These are phyloP conservation scores for Tricholoma flavovirens DNA, from an alignment of 768 basidiomycete species.

Conservation along the genomic window DNA sequence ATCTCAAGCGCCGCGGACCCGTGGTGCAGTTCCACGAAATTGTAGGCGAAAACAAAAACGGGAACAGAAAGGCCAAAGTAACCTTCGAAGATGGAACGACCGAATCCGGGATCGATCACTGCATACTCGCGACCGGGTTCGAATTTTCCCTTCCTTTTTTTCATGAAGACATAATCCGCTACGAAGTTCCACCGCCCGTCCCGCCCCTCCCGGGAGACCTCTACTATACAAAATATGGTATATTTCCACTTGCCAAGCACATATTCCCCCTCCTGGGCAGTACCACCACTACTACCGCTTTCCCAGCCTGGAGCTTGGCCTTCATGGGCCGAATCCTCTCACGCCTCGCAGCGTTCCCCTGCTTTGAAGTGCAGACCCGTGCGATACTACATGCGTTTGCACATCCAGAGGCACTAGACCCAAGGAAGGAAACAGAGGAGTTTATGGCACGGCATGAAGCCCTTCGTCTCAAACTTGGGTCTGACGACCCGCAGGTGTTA, in stretches of 20 bases:
- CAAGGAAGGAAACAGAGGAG: conserved; percentile 35
- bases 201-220: conserved; percentile 47
- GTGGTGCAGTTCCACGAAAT: conserved; percentile 33
- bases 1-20: conserved; percentile 37
- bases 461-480: conserved; percentile 27
- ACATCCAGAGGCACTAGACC: conserved; percentile 44
- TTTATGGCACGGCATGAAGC: conserved; percentile 44
- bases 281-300: conserved; percentile 5
- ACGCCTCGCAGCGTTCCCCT: conserved; percentile 64
- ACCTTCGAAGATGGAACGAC: conserved; percentile 53
- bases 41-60: too few relatives aligned
- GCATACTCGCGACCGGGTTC: conserved; percentile 77
- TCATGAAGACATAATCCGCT: conserved; percentile 21
- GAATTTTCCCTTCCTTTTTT: conserved; percentile 63
- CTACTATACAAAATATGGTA: conserved; percentile 57
- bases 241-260: conserved; percentile 70
- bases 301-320: conserved; percentile 47
- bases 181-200: conserved; percentile 34
- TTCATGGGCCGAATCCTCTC: conserved; percentile 55
- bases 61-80: conserved; percentile 24
- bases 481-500: conserved; percentile 31
- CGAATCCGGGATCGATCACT: conserved; percentile 52
- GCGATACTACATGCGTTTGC: conserved; percentile 53
- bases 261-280: conserved; percentile 53
- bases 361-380: conserved; percentile 73